Evolutionary conservation across 1,284 basidiomycete species (phyloP).

Genomic region (Boletus holoroseus): DNA sequence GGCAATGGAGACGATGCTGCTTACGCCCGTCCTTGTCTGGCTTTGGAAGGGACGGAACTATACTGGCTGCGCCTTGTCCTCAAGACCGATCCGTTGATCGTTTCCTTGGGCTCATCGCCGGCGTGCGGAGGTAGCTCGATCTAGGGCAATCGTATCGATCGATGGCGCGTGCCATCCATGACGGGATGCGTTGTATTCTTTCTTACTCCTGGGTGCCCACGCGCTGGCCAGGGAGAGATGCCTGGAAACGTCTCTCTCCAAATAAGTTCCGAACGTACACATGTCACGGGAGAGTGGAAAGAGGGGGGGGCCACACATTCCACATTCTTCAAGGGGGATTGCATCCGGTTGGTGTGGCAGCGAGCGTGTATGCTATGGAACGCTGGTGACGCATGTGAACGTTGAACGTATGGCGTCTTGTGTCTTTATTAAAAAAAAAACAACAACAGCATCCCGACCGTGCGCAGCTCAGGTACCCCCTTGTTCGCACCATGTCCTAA

Average conservation of each 20-base stretch:
- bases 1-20: conserved; percentile 1
- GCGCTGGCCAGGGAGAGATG: not conserved
- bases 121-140: conserved; percentile 21
- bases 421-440: not conserved
- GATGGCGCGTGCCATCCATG: conserved; percentile 16
- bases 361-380: conserved; percentile 9
- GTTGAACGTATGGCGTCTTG: not conserved
- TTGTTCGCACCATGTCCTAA: conserved; percentile 3
- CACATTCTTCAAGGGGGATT: conserved; percentile 7
- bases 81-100: conserved; percentile 19
- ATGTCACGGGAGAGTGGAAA: conserved; percentile 3
- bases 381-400: conserved; percentile 3
- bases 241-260: conserved; percentile 2
- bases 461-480: not conserved
- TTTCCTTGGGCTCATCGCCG: conserved; percentile 16
- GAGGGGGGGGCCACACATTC: not conserved
- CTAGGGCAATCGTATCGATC: conserved; percentile 20
- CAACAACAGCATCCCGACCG: not conserved
- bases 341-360: not conserved
- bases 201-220: conserved; percentile 4
- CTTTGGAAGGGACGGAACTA: conserved; percentile 15
- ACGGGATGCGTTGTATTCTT: conserved; percentile 6
- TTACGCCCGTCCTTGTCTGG: not conserved
- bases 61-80: not conserved
- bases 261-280: conserved; percentile 10